A percentile compares a stretch with the other conserved stretches of the same genome.
These are phyloP conservation scores for Chrysoporthe cubensis DNA, from an alignment of 2,329 filamentous ascomycete species.

Conservation along the genomic window DNA sequence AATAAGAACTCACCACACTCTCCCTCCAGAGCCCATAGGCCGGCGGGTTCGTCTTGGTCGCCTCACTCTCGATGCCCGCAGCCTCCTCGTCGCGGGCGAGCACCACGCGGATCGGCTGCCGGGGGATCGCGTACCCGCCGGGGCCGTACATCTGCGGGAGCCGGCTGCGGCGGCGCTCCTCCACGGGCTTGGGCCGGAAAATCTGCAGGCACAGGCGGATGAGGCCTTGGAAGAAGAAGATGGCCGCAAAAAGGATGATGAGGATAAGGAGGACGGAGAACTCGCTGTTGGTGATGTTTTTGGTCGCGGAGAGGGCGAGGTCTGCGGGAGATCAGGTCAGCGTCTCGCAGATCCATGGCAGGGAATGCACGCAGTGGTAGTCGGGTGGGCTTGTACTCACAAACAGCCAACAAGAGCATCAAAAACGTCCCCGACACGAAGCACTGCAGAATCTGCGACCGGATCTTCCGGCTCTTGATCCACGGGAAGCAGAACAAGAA, in stretches of 20 bases:
- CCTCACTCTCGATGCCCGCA: conserved; percentile 57
- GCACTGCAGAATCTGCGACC: conserved; percentile 61
- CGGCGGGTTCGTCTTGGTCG: conserved; percentile 68
- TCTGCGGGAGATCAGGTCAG: conserved; percentile 53
- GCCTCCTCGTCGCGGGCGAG: conserved; percentile 76
- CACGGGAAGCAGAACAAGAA: conserved; percentile 61
- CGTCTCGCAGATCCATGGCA: neutral
- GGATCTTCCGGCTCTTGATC: conserved; percentile 57
- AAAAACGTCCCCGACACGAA: conserved; percentile 69
- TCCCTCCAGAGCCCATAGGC: conserved; percentile 85
- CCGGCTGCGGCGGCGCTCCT: conserved; percentile 33
- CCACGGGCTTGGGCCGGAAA: conserved; percentile 49
- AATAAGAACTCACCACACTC: conserved; percentile 68
- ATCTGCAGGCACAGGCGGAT: conserved; percentile 73
- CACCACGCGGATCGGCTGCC: conserved; percentile 75
- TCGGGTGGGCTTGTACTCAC: conserved; percentile 52
- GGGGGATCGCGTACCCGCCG: conserved; percentile 71
- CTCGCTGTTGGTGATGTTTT: conserved; percentile 66
- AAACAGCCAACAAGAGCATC: conserved; percentile 62
- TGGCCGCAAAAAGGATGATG: conserved; percentile 71
- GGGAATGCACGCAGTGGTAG: neutral
- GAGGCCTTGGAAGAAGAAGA: conserved; percentile 81
- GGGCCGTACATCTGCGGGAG: conserved; percentile 53
- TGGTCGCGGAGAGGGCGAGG: conserved; percentile 70
- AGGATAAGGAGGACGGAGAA: conserved; percentile 82